Conservation (phyloP, 495 filamentous ascomycete genomes). For the Penicillium alfredii region DNA sequence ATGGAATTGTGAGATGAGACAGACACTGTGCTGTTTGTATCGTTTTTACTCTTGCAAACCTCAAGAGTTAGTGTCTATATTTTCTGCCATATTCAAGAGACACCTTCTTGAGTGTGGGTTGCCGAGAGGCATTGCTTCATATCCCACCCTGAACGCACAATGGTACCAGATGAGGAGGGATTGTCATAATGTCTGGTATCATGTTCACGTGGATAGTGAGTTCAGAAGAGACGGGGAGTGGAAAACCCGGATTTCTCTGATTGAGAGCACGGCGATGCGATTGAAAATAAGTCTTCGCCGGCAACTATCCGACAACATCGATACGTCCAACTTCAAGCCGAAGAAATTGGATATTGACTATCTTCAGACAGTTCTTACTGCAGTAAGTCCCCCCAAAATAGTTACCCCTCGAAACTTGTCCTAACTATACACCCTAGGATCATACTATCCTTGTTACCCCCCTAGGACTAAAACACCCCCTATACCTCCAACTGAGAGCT, state of each 20-base stretch:
- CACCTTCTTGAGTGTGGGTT: constrained; percentile 20
- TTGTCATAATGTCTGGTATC: constrained; percentile 14
- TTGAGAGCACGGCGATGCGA: constrained; percentile 10
- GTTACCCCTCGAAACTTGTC: too few species aligned
- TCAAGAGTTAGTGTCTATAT: constrained; percentile 10
- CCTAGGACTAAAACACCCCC: too few species aligned
- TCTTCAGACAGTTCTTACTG: too few species aligned
- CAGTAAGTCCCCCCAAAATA: too few species aligned
- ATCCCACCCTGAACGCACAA: constrained; percentile 12
- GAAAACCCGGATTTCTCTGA: constrained; percentile 11
- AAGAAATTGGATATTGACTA: too few species aligned
- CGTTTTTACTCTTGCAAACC: constrained; percentile 19
- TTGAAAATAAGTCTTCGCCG: constrained; percentile 9
- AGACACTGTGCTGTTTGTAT: constrained; percentile 24
- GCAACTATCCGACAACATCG: constrained; percentile 11
- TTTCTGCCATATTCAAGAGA: constrained; percentile 17
- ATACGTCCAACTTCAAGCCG: too few species aligned
- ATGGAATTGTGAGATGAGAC: constrained; percentile 20
- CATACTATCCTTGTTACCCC: too few species aligned
- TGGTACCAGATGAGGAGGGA: constrained; percentile 17
- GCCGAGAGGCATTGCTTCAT: constrained; percentile 2
- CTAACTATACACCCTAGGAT: too few species aligned
- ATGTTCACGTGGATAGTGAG: constrained; percentile 17
- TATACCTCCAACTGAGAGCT: too few species aligned
- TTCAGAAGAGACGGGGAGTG: constrained; percentile 18